Conservation (phyloP, 2,329 filamentous ascomycete species). For the Coniochaeta prunicola region DNA sequence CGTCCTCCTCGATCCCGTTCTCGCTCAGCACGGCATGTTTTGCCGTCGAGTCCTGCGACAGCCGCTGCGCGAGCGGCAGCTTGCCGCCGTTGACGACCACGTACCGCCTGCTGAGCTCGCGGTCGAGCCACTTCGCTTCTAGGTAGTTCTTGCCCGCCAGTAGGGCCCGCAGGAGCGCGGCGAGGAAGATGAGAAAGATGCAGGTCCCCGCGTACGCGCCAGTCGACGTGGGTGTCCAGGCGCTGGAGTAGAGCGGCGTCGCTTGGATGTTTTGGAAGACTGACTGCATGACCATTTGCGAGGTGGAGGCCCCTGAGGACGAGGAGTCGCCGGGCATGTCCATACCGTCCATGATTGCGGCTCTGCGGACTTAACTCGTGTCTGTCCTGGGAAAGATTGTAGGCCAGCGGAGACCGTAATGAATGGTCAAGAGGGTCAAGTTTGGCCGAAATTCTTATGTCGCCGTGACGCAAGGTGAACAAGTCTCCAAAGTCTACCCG, state of each 20-base stretch:
- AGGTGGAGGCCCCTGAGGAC: not conserved
- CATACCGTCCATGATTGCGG: constrained; percentile 10
- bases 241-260: constrained; percentile 49
- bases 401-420: not conserved
- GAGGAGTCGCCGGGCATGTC: constrained; percentile 7
- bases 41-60: constrained; percentile 51
- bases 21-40: constrained; percentile 57
- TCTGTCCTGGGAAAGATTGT: not conserved
- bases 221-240: constrained; percentile 65
- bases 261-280: constrained; percentile 52
- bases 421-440: not conserved
- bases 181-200: constrained; percentile 80
- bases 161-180: constrained; percentile 60
- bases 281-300: constrained; percentile 32
- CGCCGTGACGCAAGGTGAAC: not conserved
- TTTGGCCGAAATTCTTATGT: not conserved
- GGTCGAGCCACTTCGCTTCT: constrained; percentile 59
- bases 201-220: constrained; percentile 82
- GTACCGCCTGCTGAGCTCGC: constrained; percentile 68
- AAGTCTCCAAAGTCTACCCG: not conserved
- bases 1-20: constrained; percentile 75
- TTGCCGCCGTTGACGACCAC: constrained; percentile 61
- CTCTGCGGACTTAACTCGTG: not conserved
- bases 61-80: constrained; percentile 48
- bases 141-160: constrained; percentile 63